Conservation (phyloP, 345 rosid species). For the Hypericum perforatum region DNA sequence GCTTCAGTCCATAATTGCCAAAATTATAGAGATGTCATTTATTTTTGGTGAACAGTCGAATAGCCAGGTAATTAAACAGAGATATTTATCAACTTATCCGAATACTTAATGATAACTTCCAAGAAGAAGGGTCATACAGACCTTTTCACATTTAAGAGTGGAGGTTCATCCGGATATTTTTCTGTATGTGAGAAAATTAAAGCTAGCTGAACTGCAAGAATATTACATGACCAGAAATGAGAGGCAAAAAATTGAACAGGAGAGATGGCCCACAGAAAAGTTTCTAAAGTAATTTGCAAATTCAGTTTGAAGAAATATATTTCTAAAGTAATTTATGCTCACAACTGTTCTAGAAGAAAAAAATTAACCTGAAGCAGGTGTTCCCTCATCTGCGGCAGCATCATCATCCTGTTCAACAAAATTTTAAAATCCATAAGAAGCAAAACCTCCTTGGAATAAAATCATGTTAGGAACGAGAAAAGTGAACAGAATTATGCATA, state of each 20-base stretch:
- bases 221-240: conserved; percentile 13
- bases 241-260: conserved; percentile 7
- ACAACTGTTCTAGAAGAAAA: not conserved
- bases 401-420: conserved; percentile 62
- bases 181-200: conserved; percentile 84
- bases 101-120: not conserved
- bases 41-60: too few species aligned
- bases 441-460: not conserved
- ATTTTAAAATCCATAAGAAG: not conserved
- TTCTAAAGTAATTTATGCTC: conserved; percentile 3
- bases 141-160: conserved; percentile 75
- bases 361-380: conserved; percentile 50
- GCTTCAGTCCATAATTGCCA: too few species aligned
- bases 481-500: too few species aligned
- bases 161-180: conserved; percentile 83
- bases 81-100: too few species aligned
- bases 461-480: too few species aligned
- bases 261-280: conserved; percentile 1
- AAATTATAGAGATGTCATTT: too few species aligned
- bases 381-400: conserved; percentile 50
- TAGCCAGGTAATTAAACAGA: too few species aligned
- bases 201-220: conserved; percentile 75
- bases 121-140: conserved; percentile 15
- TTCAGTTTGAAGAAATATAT: conserved; percentile 1
- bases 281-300: not conserved